Conservation (phyloP, 2,329 filamentous ascomycete genomes). For the Zalaria obscura region DNA sequence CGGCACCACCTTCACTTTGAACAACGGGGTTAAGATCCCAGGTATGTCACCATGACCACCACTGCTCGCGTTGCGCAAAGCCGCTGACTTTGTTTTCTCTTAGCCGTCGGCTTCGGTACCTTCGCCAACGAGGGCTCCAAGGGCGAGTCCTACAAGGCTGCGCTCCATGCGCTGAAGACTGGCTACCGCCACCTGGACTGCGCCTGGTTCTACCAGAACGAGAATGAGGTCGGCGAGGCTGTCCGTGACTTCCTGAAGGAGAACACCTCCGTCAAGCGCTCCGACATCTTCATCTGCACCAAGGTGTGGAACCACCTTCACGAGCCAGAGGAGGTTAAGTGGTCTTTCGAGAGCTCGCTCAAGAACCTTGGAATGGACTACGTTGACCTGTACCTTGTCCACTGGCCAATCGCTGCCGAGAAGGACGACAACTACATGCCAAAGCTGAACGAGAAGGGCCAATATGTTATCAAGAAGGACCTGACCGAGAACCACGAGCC, state of each 20-base stretch:
- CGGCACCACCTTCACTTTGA: conserved; percentile 37
- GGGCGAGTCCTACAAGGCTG: conserved; percentile 43
- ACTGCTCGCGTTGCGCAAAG: no score
- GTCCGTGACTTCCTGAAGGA: conserved; percentile 41
- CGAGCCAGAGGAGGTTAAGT: conserved; percentile 22
- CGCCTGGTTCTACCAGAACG: conserved; percentile 41
- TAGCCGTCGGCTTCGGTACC: conserved; percentile 48
- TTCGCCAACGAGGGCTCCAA: conserved; percentile 51
- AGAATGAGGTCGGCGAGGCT: conserved; percentile 38
- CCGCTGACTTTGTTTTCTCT: no score
- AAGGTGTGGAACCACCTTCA: conserved; percentile 41
- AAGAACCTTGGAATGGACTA: conserved; percentile 19
- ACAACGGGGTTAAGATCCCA: conserved; percentile 46
- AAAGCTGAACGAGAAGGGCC: conserved; percentile 36
- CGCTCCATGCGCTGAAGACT: conserved; percentile 32
- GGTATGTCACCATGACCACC: conserved; percentile 1
- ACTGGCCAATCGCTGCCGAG: conserved; percentile 37
- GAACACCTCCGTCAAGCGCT: conserved; percentile 29
- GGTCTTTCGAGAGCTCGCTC: conserved; percentile 19
- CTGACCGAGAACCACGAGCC: conserved; percentile 52
- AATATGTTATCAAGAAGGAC: conserved; percentile 49
- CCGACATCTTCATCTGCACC: conserved; percentile 37
- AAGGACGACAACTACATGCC: conserved; percentile 32
- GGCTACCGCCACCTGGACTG: conserved; percentile 43
- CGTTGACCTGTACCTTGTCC: conserved; percentile 21